Conservation (phyloP, 441 rosid species). For the Arabidopsis lyrata region DNA sequence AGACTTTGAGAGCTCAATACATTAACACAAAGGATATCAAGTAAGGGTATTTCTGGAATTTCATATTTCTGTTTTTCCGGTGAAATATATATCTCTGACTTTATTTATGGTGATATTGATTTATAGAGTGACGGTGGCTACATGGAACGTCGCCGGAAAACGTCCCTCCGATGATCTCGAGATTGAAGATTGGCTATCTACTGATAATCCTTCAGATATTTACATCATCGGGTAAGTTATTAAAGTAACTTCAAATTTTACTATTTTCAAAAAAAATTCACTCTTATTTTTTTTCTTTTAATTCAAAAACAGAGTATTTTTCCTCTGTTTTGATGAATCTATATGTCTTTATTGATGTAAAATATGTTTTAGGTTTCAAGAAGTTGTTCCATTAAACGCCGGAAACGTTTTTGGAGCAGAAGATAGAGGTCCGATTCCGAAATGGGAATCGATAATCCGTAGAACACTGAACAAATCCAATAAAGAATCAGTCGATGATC, state of each 20-base stretch:
- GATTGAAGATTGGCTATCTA: slow-evolving; percentile 88
- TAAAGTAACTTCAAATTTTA: neutral
- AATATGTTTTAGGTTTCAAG: slow-evolving; percentile 72
- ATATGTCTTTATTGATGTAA: neutral
- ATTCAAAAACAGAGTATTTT: slow-evolving; percentile 12
- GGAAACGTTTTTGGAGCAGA: slow-evolving; percentile 98
- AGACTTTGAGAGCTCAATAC: slow-evolving; percentile 89
- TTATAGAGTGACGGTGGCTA: slow-evolving; percentile 76
- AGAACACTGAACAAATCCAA: slow-evolving; percentile 81
- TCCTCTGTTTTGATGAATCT: slow-evolving; percentile 26
- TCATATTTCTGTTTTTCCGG: neutral
- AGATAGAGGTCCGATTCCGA: slow-evolving; percentile 80
- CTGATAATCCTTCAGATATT: slow-evolving; percentile 85
- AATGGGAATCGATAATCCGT: slow-evolving; percentile 94
- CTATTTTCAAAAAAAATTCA: neutral
- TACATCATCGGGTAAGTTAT: slow-evolving; percentile 80
- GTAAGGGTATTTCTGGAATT: slow-evolving; percentile 49
- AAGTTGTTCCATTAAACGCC: slow-evolving; percentile 96
- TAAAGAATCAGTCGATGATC: slow-evolving; percentile 52
- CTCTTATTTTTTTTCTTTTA: neutral
- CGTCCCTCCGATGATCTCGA: slow-evolving; percentile 74
- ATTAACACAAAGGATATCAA: slow-evolving; percentile 91
- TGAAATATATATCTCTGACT: slow-evolving; percentile 22
- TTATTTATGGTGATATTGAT: slow-evolving; percentile 13
- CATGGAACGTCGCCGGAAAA: slow-evolving; percentile 99